Conservation (phyloP, 306 rosid species). For the Ormosia emarginata region DNA sequence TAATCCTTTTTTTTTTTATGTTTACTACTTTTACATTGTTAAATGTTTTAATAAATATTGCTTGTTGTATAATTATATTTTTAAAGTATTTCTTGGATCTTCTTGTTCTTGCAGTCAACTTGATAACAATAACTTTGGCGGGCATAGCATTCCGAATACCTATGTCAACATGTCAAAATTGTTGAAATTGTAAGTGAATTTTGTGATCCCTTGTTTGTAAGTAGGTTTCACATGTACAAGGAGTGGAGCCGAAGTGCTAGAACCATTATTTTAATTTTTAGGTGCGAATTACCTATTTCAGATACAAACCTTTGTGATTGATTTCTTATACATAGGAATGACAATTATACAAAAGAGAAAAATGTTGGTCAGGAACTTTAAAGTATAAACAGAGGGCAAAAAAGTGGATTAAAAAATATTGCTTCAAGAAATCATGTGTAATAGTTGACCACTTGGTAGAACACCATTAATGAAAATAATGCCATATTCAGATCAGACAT, state of each 20-base stretch:
- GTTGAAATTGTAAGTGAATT: constrained; percentile 70
- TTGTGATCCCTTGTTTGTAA: neutral
- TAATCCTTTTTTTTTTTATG: neutral
- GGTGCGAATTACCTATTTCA: neutral
- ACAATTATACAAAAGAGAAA: neutral
- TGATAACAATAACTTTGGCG: constrained; percentile 82
- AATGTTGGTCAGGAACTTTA: neutral
- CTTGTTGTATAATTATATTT: neutral
- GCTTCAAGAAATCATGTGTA: neutral
- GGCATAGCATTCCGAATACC: constrained; percentile 59
- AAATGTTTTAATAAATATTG: neutral
- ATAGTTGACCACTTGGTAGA: neutral
- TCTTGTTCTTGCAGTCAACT: constrained; percentile 71
- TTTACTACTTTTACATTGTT: neutral
- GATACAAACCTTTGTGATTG: neutral
- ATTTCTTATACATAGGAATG: neutral
- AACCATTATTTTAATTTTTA: neutral
- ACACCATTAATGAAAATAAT: neutral
- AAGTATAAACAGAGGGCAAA: neutral
- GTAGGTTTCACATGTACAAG: constrained; percentile 8
- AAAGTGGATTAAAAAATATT: neutral
- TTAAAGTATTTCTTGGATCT: constrained; percentile 8
- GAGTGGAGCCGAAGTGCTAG: neutral
- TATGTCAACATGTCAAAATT: constrained; percentile 55
- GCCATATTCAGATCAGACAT: neutral